phyloP scores from a whole-genome alignment of 2,329 filamentous ascomycete genomes.

The Torrubiella hemipterigena region DNA sequence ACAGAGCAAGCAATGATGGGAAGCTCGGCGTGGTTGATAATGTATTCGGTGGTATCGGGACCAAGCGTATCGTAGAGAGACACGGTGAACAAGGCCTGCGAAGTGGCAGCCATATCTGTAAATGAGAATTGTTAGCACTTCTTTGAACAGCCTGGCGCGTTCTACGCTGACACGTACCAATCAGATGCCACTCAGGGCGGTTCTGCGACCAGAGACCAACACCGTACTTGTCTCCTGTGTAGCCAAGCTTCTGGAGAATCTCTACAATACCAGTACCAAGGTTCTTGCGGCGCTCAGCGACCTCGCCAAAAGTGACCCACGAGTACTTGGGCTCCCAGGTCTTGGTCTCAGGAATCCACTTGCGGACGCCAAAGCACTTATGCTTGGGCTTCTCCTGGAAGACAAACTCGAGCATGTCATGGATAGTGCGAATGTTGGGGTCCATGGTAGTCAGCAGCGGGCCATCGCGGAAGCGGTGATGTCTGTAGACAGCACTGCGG shows the following conservation, averaged over 20 bases:
- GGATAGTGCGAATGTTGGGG: slow-evolving; percentile 56
- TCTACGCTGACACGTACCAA: slow-evolving; percentile 44
- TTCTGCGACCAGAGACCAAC: slow-evolving; percentile 83
- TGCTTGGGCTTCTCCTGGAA: slow-evolving; percentile 51
- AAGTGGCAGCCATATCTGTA: slow-evolving; percentile 72
- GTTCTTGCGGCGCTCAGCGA: slow-evolving; percentile 69
- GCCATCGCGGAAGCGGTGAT: slow-evolving; percentile 65
- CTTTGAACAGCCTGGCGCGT: too few relatives aligned
- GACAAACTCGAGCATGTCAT: slow-evolving; percentile 69
- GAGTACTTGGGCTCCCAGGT: slow-evolving; percentile 62
- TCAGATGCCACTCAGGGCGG: slow-evolving; percentile 77
- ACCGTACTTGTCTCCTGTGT: slow-evolving; percentile 51
- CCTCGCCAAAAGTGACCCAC: slow-evolving; percentile 73
- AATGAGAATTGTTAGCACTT: slow-evolving; percentile 2
- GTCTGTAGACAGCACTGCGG: slow-evolving; percentile 67
- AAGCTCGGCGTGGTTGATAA: slow-evolving; percentile 81
- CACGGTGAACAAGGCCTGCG: slow-evolving; percentile 78
- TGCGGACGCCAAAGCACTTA: slow-evolving; percentile 67
- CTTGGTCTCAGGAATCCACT: slow-evolving; percentile 65
- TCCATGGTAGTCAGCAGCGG: slow-evolving; percentile 61
- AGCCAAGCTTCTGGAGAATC: slow-evolving; percentile 61
- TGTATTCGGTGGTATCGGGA: slow-evolving; percentile 87
- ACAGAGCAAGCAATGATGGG: slow-evolving; percentile 67
- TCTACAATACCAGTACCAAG: slow-evolving; percentile 78
- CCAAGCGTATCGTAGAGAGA: slow-evolving; percentile 96